Conservation (phyloP, 345 rosid species). For the Gossypium stocksii region DNA sequence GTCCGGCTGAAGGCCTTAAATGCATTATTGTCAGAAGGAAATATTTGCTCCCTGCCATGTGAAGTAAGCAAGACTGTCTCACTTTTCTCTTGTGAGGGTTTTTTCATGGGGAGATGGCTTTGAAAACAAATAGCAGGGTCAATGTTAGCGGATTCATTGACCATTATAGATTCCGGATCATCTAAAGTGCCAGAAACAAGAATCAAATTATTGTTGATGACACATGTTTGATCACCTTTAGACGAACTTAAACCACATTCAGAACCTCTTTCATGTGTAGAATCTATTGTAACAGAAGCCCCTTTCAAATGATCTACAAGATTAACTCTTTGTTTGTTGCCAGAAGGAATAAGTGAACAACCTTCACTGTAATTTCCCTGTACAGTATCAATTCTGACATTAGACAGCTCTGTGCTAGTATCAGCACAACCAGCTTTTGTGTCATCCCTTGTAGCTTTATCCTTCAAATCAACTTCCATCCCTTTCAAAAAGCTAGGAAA, state of each 20-base stretch:
- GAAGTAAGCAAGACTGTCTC: constrained; percentile 21
- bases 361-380: constrained; percentile 19
- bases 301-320: constrained; percentile 17
- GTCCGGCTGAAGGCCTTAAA: constrained; percentile 19
- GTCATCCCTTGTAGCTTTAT: constrained; percentile 17
- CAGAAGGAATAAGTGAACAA: constrained; percentile 9
- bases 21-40: constrained; percentile 16
- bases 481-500: constrained; percentile 19
- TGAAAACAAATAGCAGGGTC: constrained; percentile 19
- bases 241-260: constrained; percentile 16
- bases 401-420: constrained; percentile 2
- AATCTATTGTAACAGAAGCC: constrained; percentile 7
- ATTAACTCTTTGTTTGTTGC: constrained; percentile 14
- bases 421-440: constrained; percentile 14
- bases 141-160: constrained; percentile 16
- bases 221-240: constrained; percentile 8
- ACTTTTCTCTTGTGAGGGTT: constrained; percentile 21
- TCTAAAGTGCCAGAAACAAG: constrained; percentile 3
- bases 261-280: constrained; percentile 15
- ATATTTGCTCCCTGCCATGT: constrained; percentile 23
- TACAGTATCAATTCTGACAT: constrained; percentile 8
- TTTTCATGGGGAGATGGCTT: constrained; percentile 1
- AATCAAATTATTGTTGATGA: constrained; percentile 16
- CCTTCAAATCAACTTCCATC: constrained; percentile 16
- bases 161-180: constrained; percentile 16